phyloP scores from a whole-genome alignment of 2,329 filamentous ascomycete genomes.

The Monascus ruber region DNA sequence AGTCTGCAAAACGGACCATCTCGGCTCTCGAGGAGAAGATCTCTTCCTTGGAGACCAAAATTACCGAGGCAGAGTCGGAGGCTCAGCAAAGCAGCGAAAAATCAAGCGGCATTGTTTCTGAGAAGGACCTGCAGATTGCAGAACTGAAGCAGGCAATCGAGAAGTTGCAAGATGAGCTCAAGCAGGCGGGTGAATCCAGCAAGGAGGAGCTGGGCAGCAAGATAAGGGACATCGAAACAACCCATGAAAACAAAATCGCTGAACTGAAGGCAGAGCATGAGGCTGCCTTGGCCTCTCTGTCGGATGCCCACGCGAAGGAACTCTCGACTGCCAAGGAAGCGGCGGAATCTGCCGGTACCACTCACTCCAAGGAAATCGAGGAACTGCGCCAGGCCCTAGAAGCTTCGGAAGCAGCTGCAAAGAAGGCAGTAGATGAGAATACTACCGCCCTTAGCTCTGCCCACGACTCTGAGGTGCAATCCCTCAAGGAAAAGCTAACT shows the following conservation, averaged over 20 bases:
- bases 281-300: constrained; percentile 11
- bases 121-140: constrained; percentile 26
- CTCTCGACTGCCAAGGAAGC: constrained; percentile 21
- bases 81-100: constrained; percentile 14
- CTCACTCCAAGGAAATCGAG: constrained; percentile 22
- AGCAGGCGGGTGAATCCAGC: constrained; percentile 13
- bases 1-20: constrained; percentile 17
- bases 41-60: constrained; percentile 22
- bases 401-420: constrained; percentile 16
- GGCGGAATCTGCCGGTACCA: constrained; percentile 16
- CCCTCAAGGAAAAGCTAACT: constrained; percentile 23
- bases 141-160: constrained; percentile 23
- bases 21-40: constrained; percentile 24
- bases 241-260: constrained; percentile 19
- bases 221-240: constrained; percentile 15
- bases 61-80: constrained; percentile 20
- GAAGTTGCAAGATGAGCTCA: constrained; percentile 22
- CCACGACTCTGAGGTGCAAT: constrained; percentile 21
- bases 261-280: constrained; percentile 15
- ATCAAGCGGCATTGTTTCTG: constrained; percentile 14
- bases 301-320: constrained; percentile 22
- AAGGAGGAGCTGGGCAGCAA: constrained; percentile 12
- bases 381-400: constrained; percentile 24
- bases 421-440: constrained; percentile 19
- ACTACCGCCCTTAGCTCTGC: constrained; percentile 17